Evolutionary conservation across 306 rosid genomes (phyloP), one percentile per base, ranked within the genome.

Genomic region (Hippophae tibetana): DNA sequence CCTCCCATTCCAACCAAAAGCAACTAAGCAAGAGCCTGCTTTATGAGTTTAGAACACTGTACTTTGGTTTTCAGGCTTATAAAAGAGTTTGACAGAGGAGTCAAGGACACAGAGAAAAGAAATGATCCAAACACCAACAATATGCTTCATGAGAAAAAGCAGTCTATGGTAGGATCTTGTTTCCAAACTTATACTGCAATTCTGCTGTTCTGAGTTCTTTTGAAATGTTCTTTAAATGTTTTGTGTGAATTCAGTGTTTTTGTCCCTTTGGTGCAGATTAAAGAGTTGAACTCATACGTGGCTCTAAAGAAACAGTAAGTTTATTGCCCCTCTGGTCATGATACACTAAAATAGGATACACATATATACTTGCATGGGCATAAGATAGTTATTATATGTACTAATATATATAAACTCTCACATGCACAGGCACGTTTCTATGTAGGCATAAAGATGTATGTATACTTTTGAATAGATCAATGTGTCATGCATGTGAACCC

Each of bases 261-360:
- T 61, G 53, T 63, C 56, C 55, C 51, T 42, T 11, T 80, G 38
- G 38, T 31, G 89, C 96, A 92, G 99, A 78, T 92, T 80, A 92
- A 92, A 74, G 99, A 88, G 82, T 74, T 92, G 73, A 92, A 92
- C 65, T 85, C 99, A 57, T 88, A 87, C 52, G 99, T 92, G 74
- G 93, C 95, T 60, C 84, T 85, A 52, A 92, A 92, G 75, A 92
- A 88, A 55, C 87, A 92, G 99, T 92, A 88, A 88, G 99, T 79
- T 60, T 56, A 43, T 31, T 31, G 3, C 38, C 38, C 5, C 38
- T 31, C 38, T 31, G 38, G 38, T 31, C 38, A 31, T 31, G 38
- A 23, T 56, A 62, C 18, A 31, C 31, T 65, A 64, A 25, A 13
- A 56, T 18, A 59, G 47, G 56, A 70, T 9, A 59, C 7, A 40